Percentiles rank a stretch among this genome's conserved stretches.
Evolutionary conservation across 306 rosid species (phyloP).

Genomic region (Mucuna pruriens): DNA sequence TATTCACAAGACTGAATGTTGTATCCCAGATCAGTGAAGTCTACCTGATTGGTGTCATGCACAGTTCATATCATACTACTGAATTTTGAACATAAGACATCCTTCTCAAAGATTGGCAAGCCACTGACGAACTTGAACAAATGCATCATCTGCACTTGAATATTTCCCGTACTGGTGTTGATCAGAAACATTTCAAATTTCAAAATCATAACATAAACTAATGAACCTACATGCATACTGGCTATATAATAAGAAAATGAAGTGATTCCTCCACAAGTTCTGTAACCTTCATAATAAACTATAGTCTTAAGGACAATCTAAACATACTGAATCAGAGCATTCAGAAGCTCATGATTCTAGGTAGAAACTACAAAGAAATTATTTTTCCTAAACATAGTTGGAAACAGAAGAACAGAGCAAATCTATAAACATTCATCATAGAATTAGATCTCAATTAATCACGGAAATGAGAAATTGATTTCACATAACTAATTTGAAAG

Average conservation of each 20-base stretch:
- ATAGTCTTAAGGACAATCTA: background rate
- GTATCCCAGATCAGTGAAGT: slow-evolving; percentile 16
- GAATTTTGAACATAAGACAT: slow-evolving; percentile 32
- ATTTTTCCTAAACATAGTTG: slow-evolving; percentile 6
- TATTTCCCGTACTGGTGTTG: background rate
- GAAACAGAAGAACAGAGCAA: slow-evolving; percentile 9
- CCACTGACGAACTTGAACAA: background rate
- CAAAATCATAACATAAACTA: slow-evolving; percentile 11
- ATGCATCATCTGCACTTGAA: slow-evolving; percentile 35
- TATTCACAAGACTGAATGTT: background rate
- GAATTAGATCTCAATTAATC: background rate
- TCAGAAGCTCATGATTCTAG: background rate
- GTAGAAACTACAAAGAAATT: background rate
- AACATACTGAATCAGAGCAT: slow-evolving; percentile 1
- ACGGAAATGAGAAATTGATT: background rate
- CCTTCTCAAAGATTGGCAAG: slow-evolving; percentile 16
- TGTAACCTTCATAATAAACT: background rate
- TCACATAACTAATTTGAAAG: background rate
- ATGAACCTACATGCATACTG: slow-evolving; percentile 1
- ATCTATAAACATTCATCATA: background rate
- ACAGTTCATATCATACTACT: slow-evolving; percentile 17
- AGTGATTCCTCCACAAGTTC: background rate
- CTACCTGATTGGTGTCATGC: background rate
- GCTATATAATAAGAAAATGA: slow-evolving; percentile 30
- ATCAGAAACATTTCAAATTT: slow-evolving; percentile 10